Evolutionary conservation across 1,284 basidiomycete genomes (phyloP).

Genomic region (Hymenochaete sp.): DNA sequence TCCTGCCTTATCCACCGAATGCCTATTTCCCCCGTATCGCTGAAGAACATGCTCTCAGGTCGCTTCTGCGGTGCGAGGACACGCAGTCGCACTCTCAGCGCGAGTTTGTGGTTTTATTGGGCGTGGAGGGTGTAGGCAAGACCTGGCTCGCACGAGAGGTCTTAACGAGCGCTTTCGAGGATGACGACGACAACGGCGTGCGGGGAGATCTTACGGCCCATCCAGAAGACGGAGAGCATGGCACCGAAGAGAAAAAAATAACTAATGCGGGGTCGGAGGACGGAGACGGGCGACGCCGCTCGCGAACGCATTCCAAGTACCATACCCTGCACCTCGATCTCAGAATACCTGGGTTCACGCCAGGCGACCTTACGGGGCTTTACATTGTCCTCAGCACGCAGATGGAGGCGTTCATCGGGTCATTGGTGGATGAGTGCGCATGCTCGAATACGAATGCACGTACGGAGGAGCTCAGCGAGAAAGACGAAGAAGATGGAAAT

Average conservation of each 20-base stretch:
- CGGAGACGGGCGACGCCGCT: too few species aligned
- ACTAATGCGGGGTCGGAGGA: neutral
- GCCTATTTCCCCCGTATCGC: constrained; percentile 61
- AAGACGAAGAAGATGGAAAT: too few species aligned
- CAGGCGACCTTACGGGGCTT: constrained; percentile 66
- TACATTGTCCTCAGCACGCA: constrained; percentile 68
- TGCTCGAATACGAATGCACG: neutral
- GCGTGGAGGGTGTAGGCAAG: constrained; percentile 76
- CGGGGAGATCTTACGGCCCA: too few species aligned
- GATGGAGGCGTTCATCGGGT: constrained; percentile 76
- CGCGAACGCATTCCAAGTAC: constrained; percentile 37
- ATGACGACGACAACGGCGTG: too few species aligned
- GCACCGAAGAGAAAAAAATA: too few species aligned
- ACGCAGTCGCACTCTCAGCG: too few species aligned
- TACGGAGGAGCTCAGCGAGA: constrained; percentile 43
- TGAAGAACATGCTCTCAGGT: constrained; percentile 56
- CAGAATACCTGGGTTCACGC: constrained; percentile 74
- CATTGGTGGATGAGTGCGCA: too few species aligned
- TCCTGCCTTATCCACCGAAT: constrained; percentile 69
- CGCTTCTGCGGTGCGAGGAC: constrained; percentile 57
- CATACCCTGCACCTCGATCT: constrained; percentile 79
- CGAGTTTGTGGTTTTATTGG: constrained; percentile 77
- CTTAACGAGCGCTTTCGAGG: constrained; percentile 47
- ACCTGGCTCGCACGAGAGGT: constrained; percentile 72
- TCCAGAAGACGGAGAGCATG: too few species aligned